Evolutionary conservation across 1,139 yeast genomes (phyloP).

Genomic region (Suhomyces bolitotheri): DNA sequence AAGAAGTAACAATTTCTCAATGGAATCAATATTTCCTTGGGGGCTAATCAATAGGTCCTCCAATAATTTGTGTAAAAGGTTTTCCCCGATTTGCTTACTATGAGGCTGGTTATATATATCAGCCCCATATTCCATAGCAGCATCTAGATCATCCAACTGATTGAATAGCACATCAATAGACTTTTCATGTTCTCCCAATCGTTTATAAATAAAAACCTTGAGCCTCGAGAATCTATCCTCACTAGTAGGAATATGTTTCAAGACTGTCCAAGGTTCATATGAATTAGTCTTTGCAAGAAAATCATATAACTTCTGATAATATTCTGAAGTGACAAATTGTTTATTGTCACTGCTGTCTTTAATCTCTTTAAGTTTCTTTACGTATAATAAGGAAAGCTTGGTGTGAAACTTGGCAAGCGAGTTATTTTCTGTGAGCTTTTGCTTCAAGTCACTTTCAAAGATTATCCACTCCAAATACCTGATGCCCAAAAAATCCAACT

Average conservation of each 20-base stretch:
- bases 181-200: conserved; percentile 61
- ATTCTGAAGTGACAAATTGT: conserved; percentile 18
- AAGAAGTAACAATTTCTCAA: conserved; percentile 43
- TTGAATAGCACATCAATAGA: conserved; percentile 65
- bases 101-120: conserved; percentile 43
- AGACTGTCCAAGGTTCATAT: conserved; percentile 51
- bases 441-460: conserved; percentile 47
- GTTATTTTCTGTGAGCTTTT: conserved; percentile 33
- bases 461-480: conserved; percentile 62
- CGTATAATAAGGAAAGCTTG: conserved; percentile 56
- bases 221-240: conserved; percentile 41
- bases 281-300: conserved; percentile 36
- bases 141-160: conserved; percentile 56
- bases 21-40: conserved; percentile 34
- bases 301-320: conserved; percentile 37
- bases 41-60: conserved; percentile 40
- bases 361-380: conserved; percentile 34
- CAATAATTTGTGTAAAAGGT: conserved; percentile 36
- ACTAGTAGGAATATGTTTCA: conserved; percentile 39
- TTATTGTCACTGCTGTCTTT: conserved; percentile 12
- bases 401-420: conserved; percentile 44
- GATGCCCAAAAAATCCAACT: conserved; percentile 39
- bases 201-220: conserved; percentile 58
- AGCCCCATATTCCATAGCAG: conserved; percentile 63
- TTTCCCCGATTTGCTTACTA: conserved; percentile 40